These are phyloP conservation scores for Pelargonium cotyledonis DNA, from an alignment of 441 rosid species.

Conservation along the genomic window DNA sequence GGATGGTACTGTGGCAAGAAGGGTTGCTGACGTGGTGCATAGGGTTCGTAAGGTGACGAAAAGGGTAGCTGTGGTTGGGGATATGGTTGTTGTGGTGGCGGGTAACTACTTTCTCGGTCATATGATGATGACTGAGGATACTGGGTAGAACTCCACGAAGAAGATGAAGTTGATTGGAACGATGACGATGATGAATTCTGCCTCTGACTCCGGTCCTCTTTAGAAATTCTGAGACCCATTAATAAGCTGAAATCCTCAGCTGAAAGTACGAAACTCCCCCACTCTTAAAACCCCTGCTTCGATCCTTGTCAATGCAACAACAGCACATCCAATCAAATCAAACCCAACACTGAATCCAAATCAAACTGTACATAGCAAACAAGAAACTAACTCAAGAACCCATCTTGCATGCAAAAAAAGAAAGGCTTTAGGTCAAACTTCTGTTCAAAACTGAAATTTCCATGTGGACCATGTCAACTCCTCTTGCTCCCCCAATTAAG, in stretches of 20 bases:
- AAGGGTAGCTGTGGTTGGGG: slow-evolving; percentile 24
- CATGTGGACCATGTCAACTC: no score
- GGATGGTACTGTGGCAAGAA: slow-evolving; percentile 31
- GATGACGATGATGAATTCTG: slow-evolving; percentile 28
- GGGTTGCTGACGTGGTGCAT: slow-evolving; percentile 11
- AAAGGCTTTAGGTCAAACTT: background rate
- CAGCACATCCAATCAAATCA: slow-evolving; percentile 11
- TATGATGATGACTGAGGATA: slow-evolving; percentile 36
- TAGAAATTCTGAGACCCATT: slow-evolving; percentile 73
- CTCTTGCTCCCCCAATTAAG: background rate
- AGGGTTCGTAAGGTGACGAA: slow-evolving; percentile 31
- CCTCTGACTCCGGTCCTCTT: slow-evolving; percentile 38
- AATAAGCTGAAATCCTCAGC: slow-evolving; percentile 17
- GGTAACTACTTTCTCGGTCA: slow-evolving; percentile 40
- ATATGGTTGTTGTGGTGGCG: slow-evolving; percentile 25
- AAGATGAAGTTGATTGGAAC: slow-evolving; percentile 36
- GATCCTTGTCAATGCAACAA: background rate
- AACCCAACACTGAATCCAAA: slow-evolving; percentile 14
- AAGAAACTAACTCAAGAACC: background rate
- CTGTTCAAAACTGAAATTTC: background rate
- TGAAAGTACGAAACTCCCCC: slow-evolving; percentile 16
- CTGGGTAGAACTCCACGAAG: slow-evolving; percentile 39
- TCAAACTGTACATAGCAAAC: slow-evolving; percentile 18
- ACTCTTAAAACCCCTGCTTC: slow-evolving; percentile 5
- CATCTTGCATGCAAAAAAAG: background rate